phyloP scores from a whole-genome alignment of 169 alveolate species.

The Eimeria zaria region DNA sequence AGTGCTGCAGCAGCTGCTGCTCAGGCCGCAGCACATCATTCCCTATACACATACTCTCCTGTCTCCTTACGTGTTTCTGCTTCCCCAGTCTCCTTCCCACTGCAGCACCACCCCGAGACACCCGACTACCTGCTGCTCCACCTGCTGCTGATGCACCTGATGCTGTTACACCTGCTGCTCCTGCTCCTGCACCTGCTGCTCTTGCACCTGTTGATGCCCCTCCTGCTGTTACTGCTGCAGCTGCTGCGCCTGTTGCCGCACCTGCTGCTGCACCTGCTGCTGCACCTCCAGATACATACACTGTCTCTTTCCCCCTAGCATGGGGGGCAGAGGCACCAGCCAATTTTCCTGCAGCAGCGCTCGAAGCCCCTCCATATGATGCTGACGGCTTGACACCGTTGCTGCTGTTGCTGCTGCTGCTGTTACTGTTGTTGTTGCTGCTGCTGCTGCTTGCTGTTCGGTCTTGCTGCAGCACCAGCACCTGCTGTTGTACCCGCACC shows the following conservation, averaged over 20 bases:
- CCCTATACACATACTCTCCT: not conserved
- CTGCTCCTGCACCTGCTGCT: constrained; percentile 1
- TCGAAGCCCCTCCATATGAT: not conserved
- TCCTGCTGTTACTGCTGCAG: not conserved
- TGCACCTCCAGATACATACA: not conserved
- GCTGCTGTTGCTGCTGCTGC: no score
- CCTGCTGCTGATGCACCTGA: constrained; percentile 39
- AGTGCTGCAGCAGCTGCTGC: constrained; percentile 72
- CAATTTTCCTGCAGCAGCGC: constrained; percentile 27
- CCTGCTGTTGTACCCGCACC: constrained; percentile 38
- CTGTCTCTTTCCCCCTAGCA: not conserved
- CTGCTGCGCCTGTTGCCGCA: no score
- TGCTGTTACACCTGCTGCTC: constrained; percentile 5
- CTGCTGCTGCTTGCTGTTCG: constrained; percentile 39
- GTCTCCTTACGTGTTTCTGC: constrained; percentile 46
- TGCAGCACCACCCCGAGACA: constrained; percentile 31
- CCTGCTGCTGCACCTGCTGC: constrained; percentile 6
- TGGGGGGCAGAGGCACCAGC: not conserved
- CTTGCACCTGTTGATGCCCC: not conserved
- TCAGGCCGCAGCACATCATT: constrained; percentile 25
- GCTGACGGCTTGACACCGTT: constrained; percentile 41
- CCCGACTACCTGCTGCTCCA: not conserved
- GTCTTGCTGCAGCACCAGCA: constrained; percentile 39
- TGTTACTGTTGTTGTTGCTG: constrained; percentile 17
- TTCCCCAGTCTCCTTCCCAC: constrained; percentile 48